These are phyloP conservation scores for Ganoderma sp. DNA, from an alignment of 1,284 basidiomycete species.

Conservation along the genomic window DNA sequence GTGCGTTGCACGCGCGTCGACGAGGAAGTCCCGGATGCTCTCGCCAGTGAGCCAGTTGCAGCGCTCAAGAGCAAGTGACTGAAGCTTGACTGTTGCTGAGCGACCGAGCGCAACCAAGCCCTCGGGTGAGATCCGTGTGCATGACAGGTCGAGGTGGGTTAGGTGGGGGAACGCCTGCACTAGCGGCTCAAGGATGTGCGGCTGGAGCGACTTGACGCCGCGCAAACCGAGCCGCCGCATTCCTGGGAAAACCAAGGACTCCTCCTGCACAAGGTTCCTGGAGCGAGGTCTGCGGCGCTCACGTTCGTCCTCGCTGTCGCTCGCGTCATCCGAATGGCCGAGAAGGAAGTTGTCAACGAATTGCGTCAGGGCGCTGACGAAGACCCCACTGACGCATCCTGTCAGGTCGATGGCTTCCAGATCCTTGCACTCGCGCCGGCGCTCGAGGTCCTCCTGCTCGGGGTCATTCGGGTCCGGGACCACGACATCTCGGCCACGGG, in stretches of 20 bases:
- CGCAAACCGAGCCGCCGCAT: slow-evolving; percentile 86
- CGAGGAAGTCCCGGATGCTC: slow-evolving; percentile 78
- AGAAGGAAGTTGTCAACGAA: slow-evolving; percentile 80
- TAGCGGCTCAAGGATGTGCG: slow-evolving; percentile 78
- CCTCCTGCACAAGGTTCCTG: slow-evolving; percentile 48
- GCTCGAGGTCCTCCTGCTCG: slow-evolving; percentile 75
- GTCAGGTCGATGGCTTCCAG: slow-evolving; percentile 93
- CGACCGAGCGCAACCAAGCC: slow-evolving; percentile 74
- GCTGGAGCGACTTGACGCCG: slow-evolving; percentile 79
- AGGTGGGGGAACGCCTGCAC: slow-evolving; percentile 86
- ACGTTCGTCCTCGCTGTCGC: slow-evolving; percentile 50
- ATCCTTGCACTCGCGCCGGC: slow-evolving; percentile 78
- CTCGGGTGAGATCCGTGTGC: slow-evolving; percentile 81
- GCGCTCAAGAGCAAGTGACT: slow-evolving; percentile 86
- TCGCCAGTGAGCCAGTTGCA: slow-evolving; percentile 86
- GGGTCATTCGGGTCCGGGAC: slow-evolving; percentile 53
- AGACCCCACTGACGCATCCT: slow-evolving; percentile 90
- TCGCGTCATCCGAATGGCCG: slow-evolving; percentile 52
- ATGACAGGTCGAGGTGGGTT: slow-evolving; percentile 90
- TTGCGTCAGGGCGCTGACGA: slow-evolving; percentile 82
- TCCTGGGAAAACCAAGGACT: slow-evolving; percentile 72
- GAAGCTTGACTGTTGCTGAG: slow-evolving; percentile 69
- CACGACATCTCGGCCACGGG: slow-evolving; percentile 63
- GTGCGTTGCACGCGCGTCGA: slow-evolving; percentile 69
- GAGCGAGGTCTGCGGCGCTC: slow-evolving; percentile 43